These are phyloP conservation scores for Diaporthe sp. DNA, from an alignment of 2,329 filamentous ascomycete genomes.

Conservation along the genomic window DNA sequence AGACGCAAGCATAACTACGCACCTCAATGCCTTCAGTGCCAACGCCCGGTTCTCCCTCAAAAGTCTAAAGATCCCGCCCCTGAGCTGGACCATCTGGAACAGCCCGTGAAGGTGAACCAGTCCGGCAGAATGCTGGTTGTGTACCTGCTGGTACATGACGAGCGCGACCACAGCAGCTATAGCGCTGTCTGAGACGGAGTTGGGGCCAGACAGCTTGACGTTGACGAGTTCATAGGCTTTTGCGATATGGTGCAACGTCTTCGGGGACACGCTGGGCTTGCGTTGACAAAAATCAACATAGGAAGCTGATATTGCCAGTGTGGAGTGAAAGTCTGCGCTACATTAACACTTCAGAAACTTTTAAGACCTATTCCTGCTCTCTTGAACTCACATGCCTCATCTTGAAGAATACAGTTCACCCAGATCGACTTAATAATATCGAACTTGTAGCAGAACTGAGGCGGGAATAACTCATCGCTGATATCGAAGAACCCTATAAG, in stretches of 20 bases:
- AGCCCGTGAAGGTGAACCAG: not conserved
- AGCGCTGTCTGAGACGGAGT: not conserved
- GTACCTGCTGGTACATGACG: not conserved
- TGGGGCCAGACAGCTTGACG: not conserved
- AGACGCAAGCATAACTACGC: not conserved
- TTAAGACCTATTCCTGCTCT: not conserved
- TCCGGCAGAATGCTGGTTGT: not conserved
- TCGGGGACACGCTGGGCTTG: not conserved
- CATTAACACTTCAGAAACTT: not conserved
- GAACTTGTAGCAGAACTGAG: not conserved
- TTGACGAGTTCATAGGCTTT: not conserved
- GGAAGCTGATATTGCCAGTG: not conserved
- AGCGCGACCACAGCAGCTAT: not conserved
- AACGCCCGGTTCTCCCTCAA: not conserved
- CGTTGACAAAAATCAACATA: not conserved
- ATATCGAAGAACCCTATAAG: conserved; percentile 1
- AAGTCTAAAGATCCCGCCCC: not conserved
- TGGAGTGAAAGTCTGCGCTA: not conserved
- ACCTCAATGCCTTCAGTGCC: not conserved
- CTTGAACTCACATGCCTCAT: not conserved
- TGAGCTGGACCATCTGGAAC: not conserved
- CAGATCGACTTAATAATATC: not conserved
- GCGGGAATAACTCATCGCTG: not conserved
- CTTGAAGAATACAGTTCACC: not conserved
- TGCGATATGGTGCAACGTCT: not conserved